A percentile compares a stretch with the other conserved stretches of the same genome.
Evolutionary conservation across 2,329 filamentous ascomycete species (phyloP).

Genomic region (Akanthomyces dipterigenus): DNA sequence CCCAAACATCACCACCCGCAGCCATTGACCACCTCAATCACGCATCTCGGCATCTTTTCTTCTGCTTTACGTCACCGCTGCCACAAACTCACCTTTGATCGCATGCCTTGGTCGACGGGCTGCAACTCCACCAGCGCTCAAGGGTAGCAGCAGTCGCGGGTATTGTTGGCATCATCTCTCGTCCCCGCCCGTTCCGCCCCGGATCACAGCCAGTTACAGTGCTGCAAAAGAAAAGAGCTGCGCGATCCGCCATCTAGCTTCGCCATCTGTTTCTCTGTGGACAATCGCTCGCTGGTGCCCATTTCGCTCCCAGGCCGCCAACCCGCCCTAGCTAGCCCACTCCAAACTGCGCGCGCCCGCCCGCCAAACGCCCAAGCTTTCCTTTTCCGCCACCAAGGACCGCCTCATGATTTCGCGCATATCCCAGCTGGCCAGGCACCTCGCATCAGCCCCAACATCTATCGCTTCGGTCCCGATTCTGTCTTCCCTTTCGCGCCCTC

Average conservation of each 20-base stretch:
- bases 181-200: not conserved
- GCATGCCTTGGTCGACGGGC: not conserved
- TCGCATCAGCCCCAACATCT: constrained; percentile 32
- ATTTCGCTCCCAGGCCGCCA: not conserved
- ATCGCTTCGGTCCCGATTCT: constrained; percentile 24
- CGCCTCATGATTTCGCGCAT: constrained; percentile 67
- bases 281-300: not conserved
- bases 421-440: constrained; percentile 65
- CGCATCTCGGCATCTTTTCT: not conserved
- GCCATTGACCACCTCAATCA: not conserved
- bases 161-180: constrained; percentile 8
- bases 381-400: not conserved
- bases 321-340: no score
- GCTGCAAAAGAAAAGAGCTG: not conserved
- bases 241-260: not conserved
- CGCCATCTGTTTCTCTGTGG: not conserved
- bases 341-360: not conserved
- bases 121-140: not conserved
- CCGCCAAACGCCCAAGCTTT: not conserved
- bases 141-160: constrained; percentile 4
- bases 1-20: not conserved
- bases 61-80: not conserved
- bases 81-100: not conserved
- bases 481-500: constrained; percentile 14
- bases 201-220: not conserved